Evolutionary conservation across 352 stramenopile species (phyloP).

Genomic region (Globisporangium paroecandrum): DNA sequence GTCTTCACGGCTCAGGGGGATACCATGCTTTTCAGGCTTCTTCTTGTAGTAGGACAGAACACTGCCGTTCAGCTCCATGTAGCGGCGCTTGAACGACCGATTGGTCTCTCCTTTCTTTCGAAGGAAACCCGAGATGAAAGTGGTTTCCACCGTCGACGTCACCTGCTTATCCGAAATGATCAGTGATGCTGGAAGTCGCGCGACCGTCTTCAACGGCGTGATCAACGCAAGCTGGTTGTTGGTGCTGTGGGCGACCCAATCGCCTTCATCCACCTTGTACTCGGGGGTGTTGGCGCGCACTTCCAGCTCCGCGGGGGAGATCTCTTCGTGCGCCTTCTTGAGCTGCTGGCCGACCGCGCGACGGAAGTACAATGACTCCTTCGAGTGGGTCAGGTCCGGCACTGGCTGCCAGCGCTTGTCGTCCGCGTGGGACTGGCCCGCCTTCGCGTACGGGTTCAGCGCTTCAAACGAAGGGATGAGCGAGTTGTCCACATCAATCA

Average conservation of each 20-base stretch:
- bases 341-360: conserved; percentile 67
- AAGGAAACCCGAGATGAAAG: conserved; percentile 60
- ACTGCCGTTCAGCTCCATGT: conserved; percentile 79
- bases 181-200: conserved; percentile 61
- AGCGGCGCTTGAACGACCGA: conserved; percentile 75
- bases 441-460: conserved; percentile 75
- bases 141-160: conserved; percentile 9
- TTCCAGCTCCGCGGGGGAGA: conserved; percentile 78
- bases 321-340: conserved; percentile 76
- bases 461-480: conserved; percentile 65
- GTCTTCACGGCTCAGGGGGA: conserved; percentile 63
- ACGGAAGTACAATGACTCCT: conserved; percentile 82
- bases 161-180: conserved; percentile 53
- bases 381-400: conserved; percentile 68
- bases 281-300: conserved; percentile 87
- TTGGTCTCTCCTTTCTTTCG: conserved; percentile 85
- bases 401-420: conserved; percentile 79
- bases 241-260: conserved; percentile 84
- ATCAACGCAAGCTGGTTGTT: conserved; percentile 83
- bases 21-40: conserved; percentile 77
- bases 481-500: conserved; percentile 39
- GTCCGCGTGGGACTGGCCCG: conserved; percentile 35
- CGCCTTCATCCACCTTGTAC: conserved; percentile 81
- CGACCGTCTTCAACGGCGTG: conserved; percentile 80
- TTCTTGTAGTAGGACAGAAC: conserved; percentile 85